Evolutionary conservation across 345 rosid genomes (phyloP).

Genomic region (Arabidopsis arenosa): DNA sequence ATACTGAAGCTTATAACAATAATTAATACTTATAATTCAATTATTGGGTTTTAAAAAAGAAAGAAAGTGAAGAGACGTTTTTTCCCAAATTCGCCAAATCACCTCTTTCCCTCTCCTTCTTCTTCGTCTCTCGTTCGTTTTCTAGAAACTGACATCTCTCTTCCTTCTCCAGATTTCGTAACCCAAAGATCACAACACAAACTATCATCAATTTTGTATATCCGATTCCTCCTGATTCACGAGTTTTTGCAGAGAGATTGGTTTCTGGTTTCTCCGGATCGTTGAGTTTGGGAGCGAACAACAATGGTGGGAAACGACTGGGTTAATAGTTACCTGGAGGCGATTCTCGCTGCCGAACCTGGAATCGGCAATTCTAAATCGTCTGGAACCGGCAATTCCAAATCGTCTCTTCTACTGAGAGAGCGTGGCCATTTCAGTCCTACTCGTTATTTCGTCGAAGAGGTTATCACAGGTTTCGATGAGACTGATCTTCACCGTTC

Average conservation of each 20-base stretch:
- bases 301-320: constrained; percentile 51
- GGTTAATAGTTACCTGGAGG: constrained; percentile 50
- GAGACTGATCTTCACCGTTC: constrained; percentile 95
- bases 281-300: background rate
- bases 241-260: background rate
- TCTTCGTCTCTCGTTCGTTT: background rate
- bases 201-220: too few species aligned
- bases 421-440: constrained; percentile 85
- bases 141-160: background rate
- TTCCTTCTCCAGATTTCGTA: constrained; percentile 1
- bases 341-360: constrained; percentile 45
- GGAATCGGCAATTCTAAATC: background rate
- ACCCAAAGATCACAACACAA: background rate
- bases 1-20: background rate
- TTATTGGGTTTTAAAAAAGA: too few species aligned
- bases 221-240: background rate
- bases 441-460: constrained; percentile 77
- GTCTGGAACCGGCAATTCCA: background rate
- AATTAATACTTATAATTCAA: too few species aligned
- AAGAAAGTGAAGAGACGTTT: constrained; percentile 1
- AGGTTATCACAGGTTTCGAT: constrained; percentile 80
- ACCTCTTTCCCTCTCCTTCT: constrained; percentile 5
- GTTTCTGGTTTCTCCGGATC: background rate
- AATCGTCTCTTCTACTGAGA: constrained; percentile 65
- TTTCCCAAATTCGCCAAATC: background rate